Conservation (phyloP, 2,329 filamentous ascomycete species). For the Ophiostoma australiae region DNA sequence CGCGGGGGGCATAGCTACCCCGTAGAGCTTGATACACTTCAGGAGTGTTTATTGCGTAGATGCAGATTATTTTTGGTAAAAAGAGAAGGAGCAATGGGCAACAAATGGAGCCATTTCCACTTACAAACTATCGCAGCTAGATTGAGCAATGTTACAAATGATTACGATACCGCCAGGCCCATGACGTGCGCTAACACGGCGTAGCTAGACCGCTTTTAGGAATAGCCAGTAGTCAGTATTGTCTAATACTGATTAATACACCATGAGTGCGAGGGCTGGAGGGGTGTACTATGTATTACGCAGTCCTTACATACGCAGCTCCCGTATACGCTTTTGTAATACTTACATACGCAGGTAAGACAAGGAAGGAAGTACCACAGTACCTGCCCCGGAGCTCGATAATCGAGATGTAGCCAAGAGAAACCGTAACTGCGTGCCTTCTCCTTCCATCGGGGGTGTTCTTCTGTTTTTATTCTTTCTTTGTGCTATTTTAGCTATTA, state of each 20-base stretch:
- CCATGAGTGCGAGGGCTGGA: too few relatives aligned
- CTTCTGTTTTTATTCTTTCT: neutral
- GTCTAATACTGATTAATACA: conserved; percentile 13
- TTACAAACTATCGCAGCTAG: neutral
- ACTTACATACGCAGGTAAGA: conserved; percentile 2
- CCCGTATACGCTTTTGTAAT: conserved; percentile 17
- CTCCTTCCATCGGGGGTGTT: neutral
- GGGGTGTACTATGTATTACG: neutral
- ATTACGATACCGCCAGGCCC: conserved; percentile 21
- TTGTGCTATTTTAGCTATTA: neutral
- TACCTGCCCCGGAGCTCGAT: neutral
- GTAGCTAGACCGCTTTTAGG: neutral
- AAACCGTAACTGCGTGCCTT: neutral
- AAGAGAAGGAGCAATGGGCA: neutral
- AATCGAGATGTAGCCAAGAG: neutral
- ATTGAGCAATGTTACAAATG: conserved; percentile 21
- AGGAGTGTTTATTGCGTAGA: too few relatives aligned
- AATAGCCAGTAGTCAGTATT: neutral
- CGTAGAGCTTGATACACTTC: neutral
- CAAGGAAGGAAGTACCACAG: neutral
- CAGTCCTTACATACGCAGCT: conserved; percentile 1
- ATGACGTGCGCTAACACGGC: conserved; percentile 21
- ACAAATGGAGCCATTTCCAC: neutral
- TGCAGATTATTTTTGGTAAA: neutral
- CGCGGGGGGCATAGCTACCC: neutral